These are phyloP conservation scores for Ilex paraguariensis DNA, from an alignment of 305 asterid genomes.

Conservation along the genomic window DNA sequence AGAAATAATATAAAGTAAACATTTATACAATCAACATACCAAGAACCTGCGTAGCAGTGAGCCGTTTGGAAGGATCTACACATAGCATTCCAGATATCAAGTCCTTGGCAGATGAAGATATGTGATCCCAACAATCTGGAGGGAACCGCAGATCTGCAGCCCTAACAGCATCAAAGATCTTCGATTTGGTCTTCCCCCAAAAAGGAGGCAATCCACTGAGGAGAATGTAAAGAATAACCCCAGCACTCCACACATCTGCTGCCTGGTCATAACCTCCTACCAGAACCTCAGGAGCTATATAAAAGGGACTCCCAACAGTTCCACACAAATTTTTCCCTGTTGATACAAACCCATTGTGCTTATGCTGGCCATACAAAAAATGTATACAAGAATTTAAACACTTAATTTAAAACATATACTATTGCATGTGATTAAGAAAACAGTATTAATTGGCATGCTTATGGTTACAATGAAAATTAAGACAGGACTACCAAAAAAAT, in stretches of 20 bases:
- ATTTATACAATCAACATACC: slow-evolving; percentile 25
- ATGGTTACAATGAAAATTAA: neutral
- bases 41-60: slow-evolving; percentile 46
- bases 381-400: neutral
- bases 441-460: neutral
- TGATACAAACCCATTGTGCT: slow-evolving; percentile 13
- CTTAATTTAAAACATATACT: neutral
- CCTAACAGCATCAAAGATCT: slow-evolving; percentile 54
- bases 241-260: slow-evolving; percentile 73
- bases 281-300: slow-evolving; percentile 63
- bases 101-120: slow-evolving; percentile 48
- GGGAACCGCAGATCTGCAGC: slow-evolving; percentile 47
- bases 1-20: neutral
- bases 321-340: slow-evolving; percentile 47
- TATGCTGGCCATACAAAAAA: neutral
- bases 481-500: neutral
- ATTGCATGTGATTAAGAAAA: neutral
- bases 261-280: slow-evolving; percentile 49
- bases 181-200: slow-evolving; percentile 61
- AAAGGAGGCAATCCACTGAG: slow-evolving; percentile 65
- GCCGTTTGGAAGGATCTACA: slow-evolving; percentile 40
- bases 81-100: slow-evolving; percentile 46
- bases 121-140: slow-evolving; percentile 40
- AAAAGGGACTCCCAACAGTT: slow-evolving; percentile 61
- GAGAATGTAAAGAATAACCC: slow-evolving; percentile 60